Conservation (phyloP, 2,329 filamentous ascomycete genomes). For the Xylaria sp. region DNA sequence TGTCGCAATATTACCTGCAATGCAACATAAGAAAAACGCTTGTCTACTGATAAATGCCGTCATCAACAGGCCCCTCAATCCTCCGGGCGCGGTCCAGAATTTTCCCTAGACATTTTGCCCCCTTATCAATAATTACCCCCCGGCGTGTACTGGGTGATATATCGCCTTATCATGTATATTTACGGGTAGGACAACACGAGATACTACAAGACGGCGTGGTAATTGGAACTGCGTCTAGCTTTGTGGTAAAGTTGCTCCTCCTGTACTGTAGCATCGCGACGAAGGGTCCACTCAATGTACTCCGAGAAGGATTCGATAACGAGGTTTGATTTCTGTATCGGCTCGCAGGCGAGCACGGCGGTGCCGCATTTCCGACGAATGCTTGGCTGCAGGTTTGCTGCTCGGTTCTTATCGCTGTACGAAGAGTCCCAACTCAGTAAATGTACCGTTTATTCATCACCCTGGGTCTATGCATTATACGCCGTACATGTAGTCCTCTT, state of each 20-base stretch:
- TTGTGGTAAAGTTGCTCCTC: background rate
- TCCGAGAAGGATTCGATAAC: background rate
- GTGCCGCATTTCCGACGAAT: background rate
- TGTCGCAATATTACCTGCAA: slow-evolving; percentile 5
- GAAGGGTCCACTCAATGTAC: background rate
- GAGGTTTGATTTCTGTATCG: slow-evolving; percentile 2
- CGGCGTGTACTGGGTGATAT: background rate
- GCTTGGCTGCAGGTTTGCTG: background rate
- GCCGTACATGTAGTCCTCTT: background rate
- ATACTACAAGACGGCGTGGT: background rate
- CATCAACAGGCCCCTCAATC: background rate
- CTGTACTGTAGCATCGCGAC: background rate
- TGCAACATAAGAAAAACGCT: background rate
- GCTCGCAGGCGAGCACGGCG: background rate
- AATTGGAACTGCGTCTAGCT: background rate
- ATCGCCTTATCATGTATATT: background rate
- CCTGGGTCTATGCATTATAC: background rate
- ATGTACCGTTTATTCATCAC: background rate
- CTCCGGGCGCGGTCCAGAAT: background rate
- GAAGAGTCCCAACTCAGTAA: background rate
- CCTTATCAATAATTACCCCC: background rate
- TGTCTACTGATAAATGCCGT: background rate
- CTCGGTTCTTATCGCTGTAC: background rate
- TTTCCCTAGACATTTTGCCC: background rate
- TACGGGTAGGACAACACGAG: background rate